Evolutionary conservation across 192 early-diverging fungal genomes (phyloP).

Genomic region (Bifiguratus adelaidae): DNA sequence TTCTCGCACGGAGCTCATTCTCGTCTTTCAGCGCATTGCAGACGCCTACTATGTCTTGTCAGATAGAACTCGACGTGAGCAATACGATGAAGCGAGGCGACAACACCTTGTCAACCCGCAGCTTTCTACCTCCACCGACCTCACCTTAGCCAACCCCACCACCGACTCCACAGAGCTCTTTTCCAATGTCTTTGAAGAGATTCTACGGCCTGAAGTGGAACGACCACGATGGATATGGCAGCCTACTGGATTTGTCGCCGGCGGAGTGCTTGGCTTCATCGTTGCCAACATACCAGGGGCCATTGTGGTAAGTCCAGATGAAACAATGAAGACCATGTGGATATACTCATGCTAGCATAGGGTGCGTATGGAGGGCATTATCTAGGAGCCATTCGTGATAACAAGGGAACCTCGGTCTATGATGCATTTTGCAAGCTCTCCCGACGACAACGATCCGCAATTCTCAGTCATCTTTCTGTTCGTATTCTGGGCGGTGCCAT

Average conservation of each 20-base stretch:
- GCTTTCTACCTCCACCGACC: not conserved
- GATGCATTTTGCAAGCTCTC: conserved; percentile 17
- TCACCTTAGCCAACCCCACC: not conserved
- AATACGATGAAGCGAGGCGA: conserved; percentile 11
- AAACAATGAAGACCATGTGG: not conserved
- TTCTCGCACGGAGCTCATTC: conserved; percentile 9
- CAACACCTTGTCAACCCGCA: not conserved
- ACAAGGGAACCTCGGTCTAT: conserved; percentile 42
- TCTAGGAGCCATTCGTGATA: conserved; percentile 52
- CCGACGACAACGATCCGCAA: conserved; percentile 6
- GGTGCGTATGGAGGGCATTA: conserved; percentile 49
- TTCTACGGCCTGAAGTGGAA: conserved; percentile 20
- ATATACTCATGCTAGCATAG: conserved; percentile 10
- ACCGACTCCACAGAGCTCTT: conserved; percentile 11
- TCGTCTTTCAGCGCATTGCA: conserved; percentile 13
- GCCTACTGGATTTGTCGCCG: conserved; percentile 13
- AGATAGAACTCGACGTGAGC: conserved; percentile 7
- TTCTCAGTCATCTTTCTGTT: conserved; percentile 11
- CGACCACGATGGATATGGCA: conserved; percentile 14
- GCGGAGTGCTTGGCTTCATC: conserved; percentile 19
- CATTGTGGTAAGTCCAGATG: conserved; percentile 10
- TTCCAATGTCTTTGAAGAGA: conserved; percentile 19
- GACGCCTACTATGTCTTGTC: conserved; percentile 18
- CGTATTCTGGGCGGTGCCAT: too few relatives aligned
- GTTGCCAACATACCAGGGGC: conserved; percentile 12